Conservation (phyloP, 257 asterid species). For the Galeopsis tetrahit region DNA sequence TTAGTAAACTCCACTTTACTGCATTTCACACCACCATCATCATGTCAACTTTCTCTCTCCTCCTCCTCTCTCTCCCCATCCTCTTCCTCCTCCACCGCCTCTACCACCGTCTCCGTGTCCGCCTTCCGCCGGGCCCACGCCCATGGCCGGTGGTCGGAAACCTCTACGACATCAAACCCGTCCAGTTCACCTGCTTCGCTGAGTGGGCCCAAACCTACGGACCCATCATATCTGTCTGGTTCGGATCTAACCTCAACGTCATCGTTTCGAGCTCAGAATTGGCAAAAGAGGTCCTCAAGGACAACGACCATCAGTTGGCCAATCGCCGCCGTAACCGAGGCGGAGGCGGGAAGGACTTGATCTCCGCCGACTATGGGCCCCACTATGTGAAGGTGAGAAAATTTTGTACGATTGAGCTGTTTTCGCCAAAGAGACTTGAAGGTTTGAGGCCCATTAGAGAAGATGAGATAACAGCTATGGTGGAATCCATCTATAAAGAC, state of each 20-base stretch:
- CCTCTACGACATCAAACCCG: conserved; percentile 75
- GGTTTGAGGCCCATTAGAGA: conserved; percentile 32
- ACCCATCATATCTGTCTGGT: conserved; percentile 37
- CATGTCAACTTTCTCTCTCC: conserved; percentile 30
- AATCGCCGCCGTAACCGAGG: conserved; percentile 74
- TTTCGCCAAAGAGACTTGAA: conserved; percentile 33
- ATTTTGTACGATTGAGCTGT: conserved; percentile 36
- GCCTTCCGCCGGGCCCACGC: conserved; percentile 77
- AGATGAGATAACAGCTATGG: conserved; percentile 34
- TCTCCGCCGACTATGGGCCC: conserved; percentile 50
- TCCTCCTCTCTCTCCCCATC: conserved; percentile 32
- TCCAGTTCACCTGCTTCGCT: conserved; percentile 73
- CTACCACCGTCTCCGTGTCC: conserved; percentile 56
- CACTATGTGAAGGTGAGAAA: conserved; percentile 73
- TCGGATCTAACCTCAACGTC: conserved; percentile 69
- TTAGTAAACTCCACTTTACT: background rate
- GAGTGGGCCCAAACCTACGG: conserved; percentile 79
- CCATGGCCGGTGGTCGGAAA: conserved; percentile 77
- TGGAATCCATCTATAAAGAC: conserved; percentile 31
- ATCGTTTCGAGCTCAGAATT: conserved; percentile 61
- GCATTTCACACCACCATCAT: background rate
- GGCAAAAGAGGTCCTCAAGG: conserved; percentile 74
- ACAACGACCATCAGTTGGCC: conserved; percentile 80
- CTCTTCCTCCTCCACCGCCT: conserved; percentile 44
- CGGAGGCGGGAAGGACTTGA: conserved; percentile 73